These are phyloP conservation scores for Plenodomus tracheiphilus DNA, from an alignment of 2,329 filamentous ascomycete species.

Conservation along the genomic window DNA sequence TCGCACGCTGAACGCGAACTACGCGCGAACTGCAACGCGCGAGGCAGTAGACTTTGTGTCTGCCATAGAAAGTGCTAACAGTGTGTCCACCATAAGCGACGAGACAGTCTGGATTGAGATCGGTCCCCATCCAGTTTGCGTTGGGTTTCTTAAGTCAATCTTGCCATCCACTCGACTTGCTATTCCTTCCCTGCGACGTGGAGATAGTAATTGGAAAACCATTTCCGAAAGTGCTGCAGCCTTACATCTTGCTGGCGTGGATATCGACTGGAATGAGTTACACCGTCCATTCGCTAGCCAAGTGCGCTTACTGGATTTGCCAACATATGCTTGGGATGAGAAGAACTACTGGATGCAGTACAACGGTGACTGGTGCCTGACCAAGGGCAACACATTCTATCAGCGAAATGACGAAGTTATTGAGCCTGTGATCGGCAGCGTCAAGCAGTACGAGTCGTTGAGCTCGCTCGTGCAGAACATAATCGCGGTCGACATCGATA, in stretches of 20 bases:
- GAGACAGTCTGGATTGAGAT: slow-evolving; percentile 50
- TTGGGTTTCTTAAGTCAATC: slow-evolving; percentile 40
- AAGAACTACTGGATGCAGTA: slow-evolving; percentile 46
- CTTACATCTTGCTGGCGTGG: slow-evolving; percentile 58
- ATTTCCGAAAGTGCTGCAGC: slow-evolving; percentile 52
- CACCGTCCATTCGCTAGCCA: slow-evolving; percentile 55
- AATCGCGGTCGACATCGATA: neutral
- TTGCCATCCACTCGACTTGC: neutral
- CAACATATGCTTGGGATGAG: slow-evolving; percentile 44
- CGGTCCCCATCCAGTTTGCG: slow-evolving; percentile 54
- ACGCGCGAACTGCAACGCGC: slow-evolving; percentile 32
- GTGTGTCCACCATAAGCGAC: slow-evolving; percentile 32
- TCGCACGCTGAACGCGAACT: slow-evolving; percentile 44
- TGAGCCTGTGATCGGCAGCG: neutral
- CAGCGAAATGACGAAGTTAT: neutral
- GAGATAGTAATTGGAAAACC: slow-evolving; percentile 4
- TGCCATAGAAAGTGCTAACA: slow-evolving; percentile 45
- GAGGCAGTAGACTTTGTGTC: slow-evolving; percentile 42
- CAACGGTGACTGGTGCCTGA: slow-evolving; percentile 35
- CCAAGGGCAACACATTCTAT: slow-evolving; percentile 20
- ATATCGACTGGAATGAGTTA: slow-evolving; percentile 65
- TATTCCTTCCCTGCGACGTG: slow-evolving; percentile 2
- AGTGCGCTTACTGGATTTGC: slow-evolving; percentile 57
- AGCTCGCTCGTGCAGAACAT: slow-evolving; percentile 1
- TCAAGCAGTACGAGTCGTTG: slow-evolving; percentile 4